These are phyloP conservation scores for Aspergillus avenaceus DNA, from an alignment of 495 filamentous ascomycete genomes.

Conservation along the genomic window DNA sequence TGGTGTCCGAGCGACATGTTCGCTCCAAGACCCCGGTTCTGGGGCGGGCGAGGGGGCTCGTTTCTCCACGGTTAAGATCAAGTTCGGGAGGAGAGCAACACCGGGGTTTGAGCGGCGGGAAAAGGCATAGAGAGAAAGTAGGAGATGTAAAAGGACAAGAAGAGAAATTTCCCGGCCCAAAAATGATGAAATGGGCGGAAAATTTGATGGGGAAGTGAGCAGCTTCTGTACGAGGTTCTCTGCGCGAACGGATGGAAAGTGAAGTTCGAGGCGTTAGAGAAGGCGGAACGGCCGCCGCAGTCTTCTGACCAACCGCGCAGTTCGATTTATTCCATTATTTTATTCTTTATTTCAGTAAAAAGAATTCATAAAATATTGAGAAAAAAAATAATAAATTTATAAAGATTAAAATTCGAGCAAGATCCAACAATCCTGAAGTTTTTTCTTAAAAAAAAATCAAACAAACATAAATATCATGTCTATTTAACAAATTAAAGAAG, in stretches of 20 bases:
- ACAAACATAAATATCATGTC: too few relatives aligned
- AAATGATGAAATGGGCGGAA: constrained; percentile 32
- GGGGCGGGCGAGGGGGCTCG: constrained; percentile 45
- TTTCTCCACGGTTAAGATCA: constrained; percentile 44
- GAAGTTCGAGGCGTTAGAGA: constrained; percentile 27
- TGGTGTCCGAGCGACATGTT: constrained; percentile 49
- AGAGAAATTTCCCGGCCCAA: constrained; percentile 28
- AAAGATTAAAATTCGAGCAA: too few relatives aligned
- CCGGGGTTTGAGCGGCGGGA: constrained; percentile 19
- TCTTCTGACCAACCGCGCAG: constrained; percentile 27
- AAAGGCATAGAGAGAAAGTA: constrained; percentile 34
- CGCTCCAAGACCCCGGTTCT: constrained; percentile 47
- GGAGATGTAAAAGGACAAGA: constrained; percentile 11
- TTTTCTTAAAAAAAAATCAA: too few relatives aligned
- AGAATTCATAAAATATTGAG: background rate
- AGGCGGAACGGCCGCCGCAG: constrained; percentile 32
- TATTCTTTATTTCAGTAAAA: too few relatives aligned
- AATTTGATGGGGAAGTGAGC: constrained; percentile 39
- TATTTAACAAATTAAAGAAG: too few relatives aligned
- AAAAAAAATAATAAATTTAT: background rate
- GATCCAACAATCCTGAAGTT: too few relatives aligned
- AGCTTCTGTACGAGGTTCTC: constrained; percentile 37
- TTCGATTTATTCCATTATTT: constrained; percentile 6
- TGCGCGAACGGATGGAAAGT: constrained; percentile 40
- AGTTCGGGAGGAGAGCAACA: constrained; percentile 28